Base-by-base conservation (phyloP, 2,329 filamentous ascomycete species). In the Incumbomyces delicatus region DNA sequence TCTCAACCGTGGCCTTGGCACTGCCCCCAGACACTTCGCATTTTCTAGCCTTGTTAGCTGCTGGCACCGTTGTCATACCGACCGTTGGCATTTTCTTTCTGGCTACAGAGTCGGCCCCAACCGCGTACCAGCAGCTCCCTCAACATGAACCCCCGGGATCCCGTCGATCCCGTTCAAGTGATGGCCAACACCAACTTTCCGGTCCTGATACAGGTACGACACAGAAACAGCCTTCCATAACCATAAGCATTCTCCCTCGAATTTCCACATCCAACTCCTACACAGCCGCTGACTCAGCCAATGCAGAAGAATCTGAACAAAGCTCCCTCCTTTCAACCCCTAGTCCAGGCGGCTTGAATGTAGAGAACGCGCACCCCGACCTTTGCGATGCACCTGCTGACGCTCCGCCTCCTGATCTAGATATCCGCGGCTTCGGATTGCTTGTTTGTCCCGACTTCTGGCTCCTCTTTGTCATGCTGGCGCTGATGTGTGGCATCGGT, bases 401-500 rank as follows among this genome's bases (percentile, higher is more conserved):
- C 72, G 83, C 81, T 73, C 83, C 83, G 68, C 81, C 10, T 14
- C 37, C 32, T 14, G 18, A 81, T 74, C 67, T 85, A 87, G 92
- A 96, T 80, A 84, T 96, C 61, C 86, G 90, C 62, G 92, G 92
- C 53, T 71, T 87, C 60, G 75, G 76, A 13, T 74, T 98, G 61
- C 68, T 95, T 29, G 72, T 71, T 44, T 80, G 76, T 50, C 59
- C 81, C 40, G 84, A 94, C 54, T 98, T 96, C 65, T 96, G 89
- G 88, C 85, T 94, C 60, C 69, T 94, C 22, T 96, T 94, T 64
- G 66, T 77, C 48, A 80, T 95, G 55, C 86, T 98, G 76, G 88
- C 83, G 33, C 77, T 95, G n/a, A 72, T 96, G 52, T 87, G 88
- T 4, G 92, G 92, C 44, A 85, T 95, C 57, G 92, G 92, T 10